Conservation (phyloP, 495 filamentous ascomycete species). For the Lichenothelia convexa region DNA sequence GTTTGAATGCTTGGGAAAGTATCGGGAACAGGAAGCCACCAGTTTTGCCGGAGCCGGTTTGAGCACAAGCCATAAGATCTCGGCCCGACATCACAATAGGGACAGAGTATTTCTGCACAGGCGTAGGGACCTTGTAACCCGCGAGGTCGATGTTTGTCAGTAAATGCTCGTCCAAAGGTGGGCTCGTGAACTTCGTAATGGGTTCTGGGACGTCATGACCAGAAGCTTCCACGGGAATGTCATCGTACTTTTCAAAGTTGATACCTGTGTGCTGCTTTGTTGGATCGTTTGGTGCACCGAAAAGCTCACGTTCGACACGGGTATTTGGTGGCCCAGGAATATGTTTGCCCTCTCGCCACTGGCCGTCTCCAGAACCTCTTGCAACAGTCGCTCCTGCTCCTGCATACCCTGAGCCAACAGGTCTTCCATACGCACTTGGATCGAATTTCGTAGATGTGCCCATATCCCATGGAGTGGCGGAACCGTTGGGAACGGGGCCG, state of each 20-base stretch:
- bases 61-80: slow-evolving; percentile 97
- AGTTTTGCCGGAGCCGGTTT: slow-evolving; percentile 98
- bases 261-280: slow-evolving; percentile 91
- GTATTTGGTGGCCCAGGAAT: slow-evolving; percentile 73
- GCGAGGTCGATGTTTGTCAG: slow-evolving; percentile 81
- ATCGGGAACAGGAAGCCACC: slow-evolving; percentile 99
- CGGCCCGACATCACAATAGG: slow-evolving; percentile 92
- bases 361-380: slow-evolving; percentile 79
- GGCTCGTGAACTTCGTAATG: slow-evolving; percentile 75
- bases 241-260: slow-evolving; percentile 99
- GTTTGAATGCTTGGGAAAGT: slow-evolving; percentile 82
- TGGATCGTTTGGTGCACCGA: slow-evolving; percentile 83
- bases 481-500: slow-evolving; percentile 16
- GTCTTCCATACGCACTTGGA: slow-evolving; percentile 49
- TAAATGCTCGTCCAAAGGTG: slow-evolving; percentile 82
- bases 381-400: slow-evolving; percentile 33
- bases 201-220: slow-evolving; percentile 88
- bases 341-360: slow-evolving; percentile 95
- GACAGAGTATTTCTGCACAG: slow-evolving; percentile 96
- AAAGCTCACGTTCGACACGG: slow-evolving; percentile 85
- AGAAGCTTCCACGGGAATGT: slow-evolving; percentile 95
- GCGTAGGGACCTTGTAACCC: slow-evolving; percentile 83
- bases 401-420: too few species aligned
- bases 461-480: slow-evolving; percentile 7
- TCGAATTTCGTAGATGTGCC: slow-evolving; percentile 34